phyloP scores from a whole-genome alignment of 257 asterid species.

The Gardenia jasminoides region DNA sequence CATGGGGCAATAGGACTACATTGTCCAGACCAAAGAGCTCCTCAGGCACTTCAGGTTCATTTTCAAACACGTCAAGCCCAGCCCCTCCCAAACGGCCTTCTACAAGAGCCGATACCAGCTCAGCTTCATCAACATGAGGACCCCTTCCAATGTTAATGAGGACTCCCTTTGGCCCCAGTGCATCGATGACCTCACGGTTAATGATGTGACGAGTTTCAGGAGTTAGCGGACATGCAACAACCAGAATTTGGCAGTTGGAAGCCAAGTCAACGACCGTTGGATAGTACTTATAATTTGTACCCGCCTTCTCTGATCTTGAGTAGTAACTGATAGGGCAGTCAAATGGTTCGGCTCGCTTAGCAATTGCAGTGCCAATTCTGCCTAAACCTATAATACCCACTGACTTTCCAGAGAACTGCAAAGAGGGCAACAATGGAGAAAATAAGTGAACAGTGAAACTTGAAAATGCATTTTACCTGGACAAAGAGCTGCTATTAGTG shows the following conservation, averaged over 20 bases:
- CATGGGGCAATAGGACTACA: slow-evolving; percentile 72
- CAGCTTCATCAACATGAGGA: slow-evolving; percentile 73
- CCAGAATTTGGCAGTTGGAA: slow-evolving; percentile 64
- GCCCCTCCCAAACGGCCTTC: slow-evolving; percentile 92
- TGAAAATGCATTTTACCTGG: neutral
- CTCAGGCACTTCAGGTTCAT: slow-evolving; percentile 75
- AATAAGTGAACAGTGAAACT: neutral
- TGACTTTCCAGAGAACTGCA: slow-evolving; percentile 78
- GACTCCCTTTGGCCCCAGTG: slow-evolving; percentile 72
- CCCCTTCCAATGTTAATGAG: slow-evolving; percentile 86
- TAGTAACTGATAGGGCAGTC: slow-evolving; percentile 67
- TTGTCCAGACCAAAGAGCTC: slow-evolving; percentile 56
- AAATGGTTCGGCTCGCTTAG: slow-evolving; percentile 70
- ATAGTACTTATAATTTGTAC: slow-evolving; percentile 49
- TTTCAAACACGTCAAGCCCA: slow-evolving; percentile 81
- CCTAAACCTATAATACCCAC: slow-evolving; percentile 80
- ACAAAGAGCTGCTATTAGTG: neutral
- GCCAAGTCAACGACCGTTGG: slow-evolving; percentile 57
- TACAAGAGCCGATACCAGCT: slow-evolving; percentile 70
- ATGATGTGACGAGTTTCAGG: slow-evolving; percentile 64
- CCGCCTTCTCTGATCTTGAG: slow-evolving; percentile 58
- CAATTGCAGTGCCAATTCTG: slow-evolving; percentile 74
- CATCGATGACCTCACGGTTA: slow-evolving; percentile 65
- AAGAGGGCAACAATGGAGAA: slow-evolving; percentile 1
- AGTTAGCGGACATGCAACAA: slow-evolving; percentile 72